Conservation (phyloP, 495 filamentous ascomycete genomes). For the Xylaria venustula region DNA sequence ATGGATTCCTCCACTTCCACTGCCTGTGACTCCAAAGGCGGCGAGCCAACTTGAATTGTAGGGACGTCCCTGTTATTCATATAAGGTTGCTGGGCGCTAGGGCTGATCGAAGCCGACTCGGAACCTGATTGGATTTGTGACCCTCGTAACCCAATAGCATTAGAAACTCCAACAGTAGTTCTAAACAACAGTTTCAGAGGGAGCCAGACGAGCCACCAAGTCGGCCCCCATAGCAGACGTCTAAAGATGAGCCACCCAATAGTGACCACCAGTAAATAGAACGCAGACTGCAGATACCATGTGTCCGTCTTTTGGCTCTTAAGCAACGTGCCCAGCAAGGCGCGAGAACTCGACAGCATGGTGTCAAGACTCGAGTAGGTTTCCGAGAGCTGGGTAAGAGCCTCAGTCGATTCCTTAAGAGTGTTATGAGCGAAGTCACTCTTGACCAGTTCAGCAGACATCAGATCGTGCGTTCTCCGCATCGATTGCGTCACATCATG, state of each 20-base stretch:
- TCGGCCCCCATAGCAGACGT: slow-evolving; percentile 79
- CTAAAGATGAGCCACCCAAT: slow-evolving; percentile 84
- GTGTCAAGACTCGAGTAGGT: slow-evolving; percentile 76
- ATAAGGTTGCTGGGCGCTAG: slow-evolving; percentile 24
- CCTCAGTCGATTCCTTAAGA: slow-evolving; percentile 74
- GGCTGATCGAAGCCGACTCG: slow-evolving; percentile 24
- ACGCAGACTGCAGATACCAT: slow-evolving; percentile 89
- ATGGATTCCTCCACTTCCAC: slow-evolving; percentile 32
- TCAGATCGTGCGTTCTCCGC: slow-evolving; percentile 77
- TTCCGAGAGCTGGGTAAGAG: slow-evolving; percentile 73
- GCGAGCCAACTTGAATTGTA: slow-evolving; percentile 35
- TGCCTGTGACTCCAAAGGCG: slow-evolving; percentile 13
- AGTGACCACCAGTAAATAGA: slow-evolving; percentile 75
- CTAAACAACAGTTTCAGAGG: slow-evolving; percentile 63
- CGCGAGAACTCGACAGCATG: slow-evolving; percentile 68
- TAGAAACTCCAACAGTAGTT: slow-evolving; percentile 46
- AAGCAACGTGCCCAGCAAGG: slow-evolving; percentile 74
- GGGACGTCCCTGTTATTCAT: slow-evolving; percentile 48
- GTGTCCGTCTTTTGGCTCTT: slow-evolving; percentile 90
- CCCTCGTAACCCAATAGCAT: slow-evolving; percentile 27
- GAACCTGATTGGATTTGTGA: slow-evolving; percentile 36
- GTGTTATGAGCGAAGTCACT: slow-evolving; percentile 88
- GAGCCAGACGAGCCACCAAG: slow-evolving; percentile 84
- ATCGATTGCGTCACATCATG: slow-evolving; percentile 82
- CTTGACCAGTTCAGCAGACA: slow-evolving; percentile 76